These are phyloP conservation scores for Populus alba DNA, from an alignment of 345 rosid genomes.

Conservation along the genomic window DNA sequence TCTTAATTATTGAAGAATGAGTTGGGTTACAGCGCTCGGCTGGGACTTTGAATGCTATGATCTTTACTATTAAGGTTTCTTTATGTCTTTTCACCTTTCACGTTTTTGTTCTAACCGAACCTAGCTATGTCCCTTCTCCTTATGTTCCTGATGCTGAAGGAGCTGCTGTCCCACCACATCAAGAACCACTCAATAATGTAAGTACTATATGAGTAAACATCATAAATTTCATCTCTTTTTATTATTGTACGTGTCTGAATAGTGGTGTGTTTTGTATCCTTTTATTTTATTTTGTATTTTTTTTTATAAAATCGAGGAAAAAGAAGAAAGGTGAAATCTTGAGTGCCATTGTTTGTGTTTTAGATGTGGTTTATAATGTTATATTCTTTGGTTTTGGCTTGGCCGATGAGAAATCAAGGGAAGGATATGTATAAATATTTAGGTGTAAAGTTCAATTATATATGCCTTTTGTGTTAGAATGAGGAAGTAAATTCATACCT, in stretches of 20 bases:
- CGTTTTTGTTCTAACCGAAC: constrained; percentile 46
- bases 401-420: neutral
- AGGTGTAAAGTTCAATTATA: neutral
- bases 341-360: neutral
- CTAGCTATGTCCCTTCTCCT: constrained; percentile 58
- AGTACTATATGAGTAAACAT: neutral
- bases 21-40: constrained; percentile 54
- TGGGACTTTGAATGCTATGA: constrained; percentile 44
- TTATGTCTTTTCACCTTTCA: constrained; percentile 46
- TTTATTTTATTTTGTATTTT: neutral
- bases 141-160: constrained; percentile 64
- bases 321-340: neutral
- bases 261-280: neutral
- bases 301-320: neutral
- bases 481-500: neutral
- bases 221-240: neutral
- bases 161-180: constrained; percentile 19
- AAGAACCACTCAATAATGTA: constrained; percentile 30
- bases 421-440: neutral
- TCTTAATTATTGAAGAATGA: constrained; percentile 55
- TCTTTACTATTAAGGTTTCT: constrained; percentile 46
- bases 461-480: neutral
- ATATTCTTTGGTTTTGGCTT: neutral
- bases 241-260: neutral
- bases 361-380: neutral